Base-by-base conservation (phyloP, 768 basidiomycete species). In the Termitomyces sp. region DNA sequence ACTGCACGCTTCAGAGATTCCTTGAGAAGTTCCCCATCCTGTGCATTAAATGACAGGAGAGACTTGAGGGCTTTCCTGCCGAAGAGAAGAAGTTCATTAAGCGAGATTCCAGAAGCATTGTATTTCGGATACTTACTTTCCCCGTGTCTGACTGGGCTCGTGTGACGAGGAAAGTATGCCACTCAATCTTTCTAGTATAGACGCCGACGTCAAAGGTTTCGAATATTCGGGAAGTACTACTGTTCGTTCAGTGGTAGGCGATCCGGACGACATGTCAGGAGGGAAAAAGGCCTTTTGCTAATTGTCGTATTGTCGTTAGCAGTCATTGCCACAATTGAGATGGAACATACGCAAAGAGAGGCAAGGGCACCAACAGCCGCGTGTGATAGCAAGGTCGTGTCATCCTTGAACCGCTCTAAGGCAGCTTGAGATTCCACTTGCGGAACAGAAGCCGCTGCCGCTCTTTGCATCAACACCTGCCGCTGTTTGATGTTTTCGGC, bases 281-380 rank as follows among this genome's bases (percentile, higher is more conserved):
- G 86, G 84, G 64, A 86, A 90, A 68, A 90, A 90, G 2, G 91
- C 90, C 60, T 87, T 93, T 78, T 85, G 84, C 94, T 96, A 69
- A 20, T 59, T 45, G 12, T 3, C 20, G 52, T 22, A 36, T 65
- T 33, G 66, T 45, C 45, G 53, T 59, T 40, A 28, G 51, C 32
- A 53, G 36, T 3, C n/a, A 45, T 11, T 59, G n/a, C 36, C 51
- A 22, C 35, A 49, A 50, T 18, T 4, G 9, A 35, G 39, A 39
- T 40, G 24, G 33, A 16, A 87, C 94, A 77, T 67, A 96, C 94
- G 69, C 90, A 91, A 62, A 96, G 81, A 9, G 92, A 85, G n/a
- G 92, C 86, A 75, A 96, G 76, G 3, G 95, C 92, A 42, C 92
- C 89, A n/a, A 90, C 83, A 18, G 94, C 89, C 16, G 94, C 92